These are phyloP conservation scores for Pisolithus orientalis DNA, from an alignment of 768 basidiomycete genomes.

Conservation along the genomic window DNA sequence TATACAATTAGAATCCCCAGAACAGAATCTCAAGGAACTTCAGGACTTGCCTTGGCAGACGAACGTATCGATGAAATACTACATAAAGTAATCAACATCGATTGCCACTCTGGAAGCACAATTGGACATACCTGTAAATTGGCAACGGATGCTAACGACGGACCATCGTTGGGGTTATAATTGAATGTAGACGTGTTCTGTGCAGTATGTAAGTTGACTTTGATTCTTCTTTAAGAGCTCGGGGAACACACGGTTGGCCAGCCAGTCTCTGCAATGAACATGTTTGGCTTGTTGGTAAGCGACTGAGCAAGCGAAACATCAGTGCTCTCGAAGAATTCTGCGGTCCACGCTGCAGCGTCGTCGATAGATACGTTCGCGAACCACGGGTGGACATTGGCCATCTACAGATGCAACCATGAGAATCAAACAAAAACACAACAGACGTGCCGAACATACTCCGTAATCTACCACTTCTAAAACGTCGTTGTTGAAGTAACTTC, in stretches of 20 bases:
- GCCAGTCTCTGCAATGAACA: constrained; percentile 95
- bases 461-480: constrained; percentile 63
- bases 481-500: constrained; percentile 71
- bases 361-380: constrained; percentile 75
- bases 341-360: constrained; percentile 75
- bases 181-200: constrained; percentile 53
- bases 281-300: constrained; percentile 65
- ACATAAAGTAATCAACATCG: constrained; percentile 5
- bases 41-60: constrained; percentile 47
- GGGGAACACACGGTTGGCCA: constrained; percentile 61
- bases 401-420: constrained; percentile 29
- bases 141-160: constrained; percentile 50
- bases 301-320: constrained; percentile 51
- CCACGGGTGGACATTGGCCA: constrained; percentile 93
- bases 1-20: constrained; percentile 5
- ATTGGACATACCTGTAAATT: constrained; percentile 49
- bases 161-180: constrained; percentile 58
- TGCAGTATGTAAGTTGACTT: constrained; percentile 1
- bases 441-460: constrained; percentile 41
- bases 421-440: background rate
- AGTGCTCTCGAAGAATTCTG: constrained; percentile 64
- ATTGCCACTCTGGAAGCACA: background rate
- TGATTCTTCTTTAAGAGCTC: background rate
- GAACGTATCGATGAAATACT: constrained; percentile 82
- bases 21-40: background rate